A percentile compares a stretch with the other conserved stretches of the same genome.
phyloP scores from a whole-genome alignment of 1,139 yeast genomes.

The Schwanniomyces etchellsii region DNA sequence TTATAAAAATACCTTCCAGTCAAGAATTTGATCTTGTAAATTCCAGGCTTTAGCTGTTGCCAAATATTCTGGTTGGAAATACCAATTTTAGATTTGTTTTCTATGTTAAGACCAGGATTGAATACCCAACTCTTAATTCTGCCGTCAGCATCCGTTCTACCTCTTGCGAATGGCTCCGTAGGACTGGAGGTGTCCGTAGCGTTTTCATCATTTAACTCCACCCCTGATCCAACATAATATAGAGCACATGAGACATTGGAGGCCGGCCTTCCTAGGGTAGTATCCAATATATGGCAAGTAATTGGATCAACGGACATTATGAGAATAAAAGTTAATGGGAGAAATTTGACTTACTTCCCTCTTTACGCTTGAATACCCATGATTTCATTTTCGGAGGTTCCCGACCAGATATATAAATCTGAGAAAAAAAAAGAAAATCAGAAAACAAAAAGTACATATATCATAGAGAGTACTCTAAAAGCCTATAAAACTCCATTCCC shows the following conservation, averaged over 20 bases:
- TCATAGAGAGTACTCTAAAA: too few species aligned
- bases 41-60: slow-evolving; percentile 48
- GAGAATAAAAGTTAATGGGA: too few species aligned
- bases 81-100: slow-evolving; percentile 24
- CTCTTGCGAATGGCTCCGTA: slow-evolving; percentile 43
- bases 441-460: not conserved
- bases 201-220: slow-evolving; percentile 18
- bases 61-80: slow-evolving; percentile 27
- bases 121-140: slow-evolving; percentile 65
- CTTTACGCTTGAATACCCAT: not conserved
- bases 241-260: slow-evolving; percentile 56
- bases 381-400: slow-evolving; percentile 1
- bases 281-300: slow-evolving; percentile 85
- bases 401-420: too few species aligned
- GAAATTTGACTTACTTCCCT: not conserved
- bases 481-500: slow-evolving; percentile 17
- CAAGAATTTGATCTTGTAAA: slow-evolving; percentile 69
- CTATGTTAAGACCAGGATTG: slow-evolving; percentile 28
- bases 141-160: slow-evolving; percentile 73
- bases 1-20: slow-evolving; percentile 60
- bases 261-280: slow-evolving; percentile 82
- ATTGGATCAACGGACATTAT: slow-evolving; percentile 47
- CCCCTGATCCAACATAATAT: slow-evolving; percentile 28
- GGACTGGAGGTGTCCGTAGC: slow-evolving; percentile 19
- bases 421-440: too few species aligned